Percentiles rank a stretch among this genome's conserved stretches.
phyloP scores from a whole-genome alignment of 257 asterid genomes.

The Nyctanthes arbortristis region DNA sequence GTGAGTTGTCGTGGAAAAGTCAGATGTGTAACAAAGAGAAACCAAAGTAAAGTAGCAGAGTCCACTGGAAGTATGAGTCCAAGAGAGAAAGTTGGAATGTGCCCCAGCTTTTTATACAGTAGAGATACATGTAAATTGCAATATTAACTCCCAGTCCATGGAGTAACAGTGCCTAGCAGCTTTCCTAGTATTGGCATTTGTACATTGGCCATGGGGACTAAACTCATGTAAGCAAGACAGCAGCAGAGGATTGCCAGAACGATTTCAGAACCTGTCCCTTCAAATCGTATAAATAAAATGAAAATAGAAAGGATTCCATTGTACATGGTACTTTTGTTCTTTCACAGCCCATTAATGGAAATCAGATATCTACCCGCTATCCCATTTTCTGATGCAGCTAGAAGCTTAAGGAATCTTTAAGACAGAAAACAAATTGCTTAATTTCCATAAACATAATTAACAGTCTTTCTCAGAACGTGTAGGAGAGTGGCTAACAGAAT shows the following conservation, averaged over 20 bases:
- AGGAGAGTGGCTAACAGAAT: background rate
- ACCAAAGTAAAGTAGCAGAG: background rate
- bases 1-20: background rate
- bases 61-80: background rate
- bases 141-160: background rate
- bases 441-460: background rate
- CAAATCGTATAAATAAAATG: no score
- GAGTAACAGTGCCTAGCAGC: background rate
- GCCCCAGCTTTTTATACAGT: background rate
- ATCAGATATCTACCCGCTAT: no score
- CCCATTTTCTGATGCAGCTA: no score
- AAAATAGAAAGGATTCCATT: no score
- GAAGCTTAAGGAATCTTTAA: background rate
- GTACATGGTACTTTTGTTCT: no score
- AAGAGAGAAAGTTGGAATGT: background rate
- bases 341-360: no score
- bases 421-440: background rate
- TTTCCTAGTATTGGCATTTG: background rate
- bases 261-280: no score
- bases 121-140: background rate
- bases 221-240: background rate
- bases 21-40: background rate
- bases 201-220: background rate
- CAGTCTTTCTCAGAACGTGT: background rate
- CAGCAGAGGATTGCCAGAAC: background rate